Evolutionary conservation across 2,329 filamentous ascomycete genomes (phyloP).

Genomic region (Nemania sp.): DNA sequence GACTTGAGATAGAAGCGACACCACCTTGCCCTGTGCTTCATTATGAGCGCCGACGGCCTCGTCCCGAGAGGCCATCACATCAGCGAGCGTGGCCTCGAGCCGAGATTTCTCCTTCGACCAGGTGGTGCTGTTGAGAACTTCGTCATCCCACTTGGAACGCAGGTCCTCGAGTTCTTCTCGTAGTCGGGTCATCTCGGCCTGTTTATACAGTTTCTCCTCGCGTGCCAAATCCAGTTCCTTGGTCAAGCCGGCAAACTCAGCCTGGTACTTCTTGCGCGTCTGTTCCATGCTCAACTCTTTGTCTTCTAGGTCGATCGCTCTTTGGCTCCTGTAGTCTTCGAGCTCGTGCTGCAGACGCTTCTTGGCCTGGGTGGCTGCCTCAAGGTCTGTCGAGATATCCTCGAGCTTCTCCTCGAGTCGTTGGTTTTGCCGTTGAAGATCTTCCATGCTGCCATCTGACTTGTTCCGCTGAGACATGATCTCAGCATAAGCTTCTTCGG

Average conservation of each 20-base stretch:
- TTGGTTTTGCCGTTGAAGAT: conserved; percentile 87
- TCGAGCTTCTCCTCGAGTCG: conserved; percentile 89
- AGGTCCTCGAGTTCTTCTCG: conserved; percentile 96
- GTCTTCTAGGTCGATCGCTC: conserved; percentile 95
- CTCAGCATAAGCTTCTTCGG: conserved; percentile 86
- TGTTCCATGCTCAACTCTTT: conserved; percentile 96
- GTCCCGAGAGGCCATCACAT: conserved; percentile 88
- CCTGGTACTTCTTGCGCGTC: conserved; percentile 95
- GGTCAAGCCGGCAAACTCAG: conserved; percentile 84
- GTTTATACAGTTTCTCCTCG: conserved; percentile 84
- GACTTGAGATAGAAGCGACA: conserved; percentile 87
- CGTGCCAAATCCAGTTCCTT: conserved; percentile 93
- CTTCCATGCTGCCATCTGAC: conserved; percentile 85
- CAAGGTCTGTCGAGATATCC: conserved; percentile 87
- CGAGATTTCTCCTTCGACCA: conserved; percentile 98
- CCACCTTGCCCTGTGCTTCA: conserved; percentile 91
- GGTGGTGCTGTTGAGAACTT: conserved; percentile 94
- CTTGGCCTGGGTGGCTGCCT: conserved; percentile 84
- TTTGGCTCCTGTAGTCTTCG: conserved; percentile 93
- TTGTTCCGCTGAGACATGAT: conserved; percentile 92
- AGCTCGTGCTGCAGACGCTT: conserved; percentile 95
- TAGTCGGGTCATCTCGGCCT: conserved; percentile 82
- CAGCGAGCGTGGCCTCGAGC: conserved; percentile 85
- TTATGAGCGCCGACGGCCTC: conserved; percentile 93
- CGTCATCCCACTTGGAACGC: conserved; percentile 96